Evolutionary conservation across 345 rosid genomes (phyloP).

Genomic region (Luvunga scandens): DNA sequence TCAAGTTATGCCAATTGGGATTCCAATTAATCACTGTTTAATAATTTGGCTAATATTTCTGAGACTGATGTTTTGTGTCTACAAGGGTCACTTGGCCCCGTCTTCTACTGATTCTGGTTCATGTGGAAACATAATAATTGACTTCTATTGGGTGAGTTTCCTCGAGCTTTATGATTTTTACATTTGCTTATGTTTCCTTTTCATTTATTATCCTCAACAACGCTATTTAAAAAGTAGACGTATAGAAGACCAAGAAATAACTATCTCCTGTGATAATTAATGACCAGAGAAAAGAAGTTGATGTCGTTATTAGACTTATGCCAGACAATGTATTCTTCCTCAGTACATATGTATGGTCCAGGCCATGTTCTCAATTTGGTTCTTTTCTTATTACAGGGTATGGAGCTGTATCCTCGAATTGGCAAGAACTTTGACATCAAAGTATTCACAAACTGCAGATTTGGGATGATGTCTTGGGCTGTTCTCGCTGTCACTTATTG

Average conservation of each 20-base stretch:
- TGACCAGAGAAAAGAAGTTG: not conserved
- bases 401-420: conserved; percentile 98
- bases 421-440: conserved; percentile 96
- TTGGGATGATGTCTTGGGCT: conserved; percentile 99
- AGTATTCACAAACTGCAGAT: conserved; percentile 96
- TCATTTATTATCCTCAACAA: not conserved
- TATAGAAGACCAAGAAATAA: not conserved
- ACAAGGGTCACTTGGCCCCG: conserved; percentile 88
- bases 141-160: conserved; percentile 93
- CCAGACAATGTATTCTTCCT: not conserved
- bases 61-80: conserved; percentile 23
- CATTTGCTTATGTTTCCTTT: conserved; percentile 3
- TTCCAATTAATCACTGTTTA: conserved; percentile 11
- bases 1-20: conserved; percentile 4
- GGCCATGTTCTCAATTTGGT: conserved; percentile 17
- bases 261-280: not conserved
- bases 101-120: conserved; percentile 96
- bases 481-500: conserved; percentile 98
- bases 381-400: conserved; percentile 59
- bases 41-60: conserved; percentile 21
- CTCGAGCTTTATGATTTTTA: conserved; percentile 2
- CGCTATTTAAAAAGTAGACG: not conserved
- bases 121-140: conserved; percentile 80
- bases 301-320: not conserved
- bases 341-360: not conserved